A percentile compares a stretch with the other conserved stretches of the same genome.
Conservation (phyloP, 1,284 basidiomycete genomes). For the Omphalotus olearius region DNA sequence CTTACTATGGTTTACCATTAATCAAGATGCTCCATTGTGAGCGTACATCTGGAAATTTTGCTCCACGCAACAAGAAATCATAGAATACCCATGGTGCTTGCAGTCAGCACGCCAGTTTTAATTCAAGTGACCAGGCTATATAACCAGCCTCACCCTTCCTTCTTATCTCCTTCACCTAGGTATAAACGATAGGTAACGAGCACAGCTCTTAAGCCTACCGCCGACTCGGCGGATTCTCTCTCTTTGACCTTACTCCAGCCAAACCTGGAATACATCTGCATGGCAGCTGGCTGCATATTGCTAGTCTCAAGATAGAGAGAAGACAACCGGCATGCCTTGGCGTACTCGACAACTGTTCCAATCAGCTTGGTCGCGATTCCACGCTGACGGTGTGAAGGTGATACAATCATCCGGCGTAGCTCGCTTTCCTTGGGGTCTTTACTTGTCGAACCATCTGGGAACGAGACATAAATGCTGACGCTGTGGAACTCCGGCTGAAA, state of each 20-base stretch:
- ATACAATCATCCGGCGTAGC: background rate
- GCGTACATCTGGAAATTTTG: too few relatives aligned
- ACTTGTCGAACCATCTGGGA: background rate
- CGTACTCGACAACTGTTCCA: background rate
- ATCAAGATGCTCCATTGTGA: too few relatives aligned
- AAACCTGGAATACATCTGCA: background rate
- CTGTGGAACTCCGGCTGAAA: background rate
- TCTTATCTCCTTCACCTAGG: too few relatives aligned
- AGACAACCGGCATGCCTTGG: background rate
- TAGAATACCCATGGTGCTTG: too few relatives aligned
- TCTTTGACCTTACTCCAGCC: conserved; percentile 6
- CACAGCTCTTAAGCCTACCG: too few relatives aligned
- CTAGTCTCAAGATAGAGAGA: background rate
- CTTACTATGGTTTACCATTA: too few relatives aligned
- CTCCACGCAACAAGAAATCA: too few relatives aligned
- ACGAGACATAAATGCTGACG: background rate
- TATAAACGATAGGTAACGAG: too few relatives aligned
- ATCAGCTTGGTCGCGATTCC: background rate
- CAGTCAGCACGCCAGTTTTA: too few relatives aligned
- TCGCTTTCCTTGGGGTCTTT: background rate
- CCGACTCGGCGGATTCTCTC: background rate
- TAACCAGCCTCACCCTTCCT: too few relatives aligned
- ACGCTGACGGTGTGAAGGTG: background rate
- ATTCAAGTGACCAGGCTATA: too few relatives aligned
- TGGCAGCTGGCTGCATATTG: background rate